Evolutionary conservation across 2,329 filamentous ascomycete species (phyloP).

Genomic region (Ilyonectria destructans): DNA sequence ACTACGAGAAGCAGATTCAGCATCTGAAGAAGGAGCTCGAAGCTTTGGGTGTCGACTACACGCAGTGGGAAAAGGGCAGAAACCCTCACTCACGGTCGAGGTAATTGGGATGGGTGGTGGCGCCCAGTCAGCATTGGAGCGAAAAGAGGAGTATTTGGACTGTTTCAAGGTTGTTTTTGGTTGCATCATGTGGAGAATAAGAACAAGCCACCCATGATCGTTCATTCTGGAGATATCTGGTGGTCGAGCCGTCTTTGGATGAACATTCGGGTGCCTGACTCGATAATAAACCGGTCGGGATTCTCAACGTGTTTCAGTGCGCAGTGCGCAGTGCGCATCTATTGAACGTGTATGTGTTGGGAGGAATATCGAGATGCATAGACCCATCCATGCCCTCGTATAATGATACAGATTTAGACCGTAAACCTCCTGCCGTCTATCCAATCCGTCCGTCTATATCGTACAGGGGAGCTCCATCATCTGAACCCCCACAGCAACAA

Average conservation of each 20-base stretch:
- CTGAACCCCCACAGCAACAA: conserved; percentile 25
- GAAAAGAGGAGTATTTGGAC: conserved; percentile 31
- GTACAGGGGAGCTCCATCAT: conserved; percentile 43
- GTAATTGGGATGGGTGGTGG: conserved; percentile 36
- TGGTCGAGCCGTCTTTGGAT: conserved; percentile 17
- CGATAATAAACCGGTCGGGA: conserved; percentile 7
- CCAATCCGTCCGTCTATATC: conserved; percentile 42
- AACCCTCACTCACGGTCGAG: conserved; percentile 57
- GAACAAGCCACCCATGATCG: background rate
- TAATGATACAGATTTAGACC: conserved; percentile 47
- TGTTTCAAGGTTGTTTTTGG: conserved; percentile 27
- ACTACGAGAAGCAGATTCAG: conserved; percentile 85
- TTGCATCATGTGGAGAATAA: conserved; percentile 16
- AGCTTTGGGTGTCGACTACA: conserved; percentile 72
- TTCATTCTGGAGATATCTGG: background rate
- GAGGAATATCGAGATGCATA: conserved; percentile 38
- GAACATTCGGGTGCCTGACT: conserved; percentile 18
- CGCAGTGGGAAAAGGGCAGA: conserved; percentile 69
- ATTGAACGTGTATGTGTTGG: conserved; percentile 26
- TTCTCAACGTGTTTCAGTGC: conserved; percentile 7
- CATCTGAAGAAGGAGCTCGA: conserved; percentile 83
- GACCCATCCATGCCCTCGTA: conserved; percentile 37
- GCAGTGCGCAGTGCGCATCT: conserved; percentile 9
- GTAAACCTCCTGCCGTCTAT: conserved; percentile 41
- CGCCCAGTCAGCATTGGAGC: conserved; percentile 26